Base-by-base conservation (phyloP, 1,284 basidiomycete genomes). In the Trametes versicolor region DNA sequence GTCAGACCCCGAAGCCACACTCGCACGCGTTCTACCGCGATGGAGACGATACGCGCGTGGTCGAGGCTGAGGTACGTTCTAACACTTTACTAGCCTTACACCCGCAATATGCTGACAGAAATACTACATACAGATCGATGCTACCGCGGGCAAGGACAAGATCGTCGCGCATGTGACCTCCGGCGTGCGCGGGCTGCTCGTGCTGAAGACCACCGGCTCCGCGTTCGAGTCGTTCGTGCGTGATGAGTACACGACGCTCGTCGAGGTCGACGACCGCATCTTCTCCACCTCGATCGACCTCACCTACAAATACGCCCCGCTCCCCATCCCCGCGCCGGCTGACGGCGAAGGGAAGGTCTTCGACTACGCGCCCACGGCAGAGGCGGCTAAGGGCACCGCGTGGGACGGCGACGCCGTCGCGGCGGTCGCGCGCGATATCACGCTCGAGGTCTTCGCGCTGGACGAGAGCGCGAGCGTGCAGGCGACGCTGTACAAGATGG, bases 391-490 rank as follows among this genome's bases (percentile, higher is more conserved):
- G 41, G 82, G 93, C 17, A 81, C 84, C 29, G 80, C 87, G 19
- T 89, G 91, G 84, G 87, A 92, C 66, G 86, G 86, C 47, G 77
- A 81, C 13, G 78, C 79, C 3, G 86, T 93, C n/a, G 81, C 86
- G 2, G 76, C 75, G 12, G 82, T 83, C 7, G 91, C 90, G 53
- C 85, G 89, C 63, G 78, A 80, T 49, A 84, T 88, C 21, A 97
- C 95, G 9, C 80, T 98, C 34, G 89, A 94, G 67, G 81, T 91
- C 2, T 99, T 98, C 76, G 94, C 96, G 1, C 80, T 82, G 32
- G 95, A 98, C 72, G 91, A 96, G 75, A 96, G 94, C 73, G 95
- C 94, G 9, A 93, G 91, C 72, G 97, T 99, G 7, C 96, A 97
- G 90, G 95, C 96, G 15, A 97, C 95, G 51, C 82, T 97, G 63